These are phyloP conservation scores for Cnidoscolus chayamansa DNA, from an alignment of 441 rosid species.

Conservation along the genomic window DNA sequence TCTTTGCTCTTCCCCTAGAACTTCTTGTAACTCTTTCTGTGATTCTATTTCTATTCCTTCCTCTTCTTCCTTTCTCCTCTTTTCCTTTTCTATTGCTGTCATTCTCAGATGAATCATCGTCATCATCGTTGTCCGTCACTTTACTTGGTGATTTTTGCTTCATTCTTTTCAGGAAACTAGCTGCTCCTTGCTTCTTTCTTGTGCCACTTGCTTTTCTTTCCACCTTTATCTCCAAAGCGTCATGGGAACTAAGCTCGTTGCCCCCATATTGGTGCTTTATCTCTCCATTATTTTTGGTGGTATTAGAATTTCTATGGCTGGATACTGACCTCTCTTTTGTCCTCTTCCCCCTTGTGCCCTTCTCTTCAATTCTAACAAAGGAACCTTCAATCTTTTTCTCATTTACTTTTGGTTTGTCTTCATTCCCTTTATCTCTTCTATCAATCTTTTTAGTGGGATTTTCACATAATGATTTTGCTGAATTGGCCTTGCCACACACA, in stretches of 20 bases:
- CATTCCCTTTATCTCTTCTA: constrained; percentile 19
- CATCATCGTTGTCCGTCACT: constrained; percentile 15
- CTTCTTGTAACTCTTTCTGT: constrained; percentile 33
- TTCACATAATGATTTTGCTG: constrained; percentile 18
- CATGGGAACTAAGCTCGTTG: constrained; percentile 52
- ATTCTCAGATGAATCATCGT: constrained; percentile 13
- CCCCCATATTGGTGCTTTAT: constrained; percentile 38
- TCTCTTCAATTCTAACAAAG: constrained; percentile 24
- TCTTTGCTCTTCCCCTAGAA: constrained; percentile 38
- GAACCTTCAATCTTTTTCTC: constrained; percentile 27
- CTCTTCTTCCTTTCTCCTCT: constrained; percentile 22
- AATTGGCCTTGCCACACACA: constrained; percentile 32
- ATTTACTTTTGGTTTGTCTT: constrained; percentile 26
- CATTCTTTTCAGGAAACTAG: constrained; percentile 49
- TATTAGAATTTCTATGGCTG: constrained; percentile 23
- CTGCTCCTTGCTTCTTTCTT: constrained; percentile 45
- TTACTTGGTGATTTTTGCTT: constrained; percentile 44
- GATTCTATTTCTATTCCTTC: constrained; percentile 17
- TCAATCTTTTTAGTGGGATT: constrained; percentile 26
- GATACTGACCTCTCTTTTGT: constrained; percentile 31
- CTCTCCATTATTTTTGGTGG: constrained; percentile 28
- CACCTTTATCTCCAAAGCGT: constrained; percentile 29
- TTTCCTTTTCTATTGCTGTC: constrained; percentile 21
- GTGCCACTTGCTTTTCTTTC: constrained; percentile 33
- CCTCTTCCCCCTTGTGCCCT: constrained; percentile 29